Evolutionary conservation across 140 eudicot genomes (phyloP), one percentile per base, ranked within the genome.

Genomic region (Ambrosia hybrid): DNA sequence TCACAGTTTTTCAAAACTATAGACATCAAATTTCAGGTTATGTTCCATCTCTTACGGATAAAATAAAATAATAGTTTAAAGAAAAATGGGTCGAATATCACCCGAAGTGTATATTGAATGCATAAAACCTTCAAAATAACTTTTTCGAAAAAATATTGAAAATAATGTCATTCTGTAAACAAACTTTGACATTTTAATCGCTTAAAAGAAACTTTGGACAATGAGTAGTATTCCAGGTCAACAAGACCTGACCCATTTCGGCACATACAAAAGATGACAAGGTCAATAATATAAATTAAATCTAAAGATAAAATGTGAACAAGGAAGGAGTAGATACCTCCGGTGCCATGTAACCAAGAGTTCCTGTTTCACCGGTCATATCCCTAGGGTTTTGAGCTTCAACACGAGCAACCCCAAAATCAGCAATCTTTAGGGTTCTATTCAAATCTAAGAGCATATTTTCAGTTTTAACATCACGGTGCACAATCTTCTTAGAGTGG

Each of bases 301-400:
- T 70, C 53, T 2, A 2, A 1, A 65, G 12, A 43, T 65, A 43
- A 38, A 36, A 65, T 17, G 15, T 71, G 56, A 58, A 38, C 57
- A 10, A 15, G 13, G 39, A 10, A 15, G 13, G 39, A 37, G 3
- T 15, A 41, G 64, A 51, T 83, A 89, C 96, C 92, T 89, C 96
- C 1, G 96, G 96, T 1, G 96, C 96, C 96, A 89, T 87, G 70
- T 87, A 87, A 51, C 90, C 88, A 15, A 87, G 94, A 53, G 94
- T 87, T 62, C 94, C 90, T 0, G 94, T 87, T 75, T 87, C 94
- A 73, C 90, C 90, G 0, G 94, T 87, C 94, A 87, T 87, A 58
- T 87, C 94, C 59, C 76, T 71, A 6, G 94, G 94, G 79, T 84
- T 87, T 60, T 82, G 85, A 59, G 94, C 94, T 72, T 87, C 94